Conservation (phyloP, 768 basidiomycete genomes). For the Mycena indigotica region DNA sequence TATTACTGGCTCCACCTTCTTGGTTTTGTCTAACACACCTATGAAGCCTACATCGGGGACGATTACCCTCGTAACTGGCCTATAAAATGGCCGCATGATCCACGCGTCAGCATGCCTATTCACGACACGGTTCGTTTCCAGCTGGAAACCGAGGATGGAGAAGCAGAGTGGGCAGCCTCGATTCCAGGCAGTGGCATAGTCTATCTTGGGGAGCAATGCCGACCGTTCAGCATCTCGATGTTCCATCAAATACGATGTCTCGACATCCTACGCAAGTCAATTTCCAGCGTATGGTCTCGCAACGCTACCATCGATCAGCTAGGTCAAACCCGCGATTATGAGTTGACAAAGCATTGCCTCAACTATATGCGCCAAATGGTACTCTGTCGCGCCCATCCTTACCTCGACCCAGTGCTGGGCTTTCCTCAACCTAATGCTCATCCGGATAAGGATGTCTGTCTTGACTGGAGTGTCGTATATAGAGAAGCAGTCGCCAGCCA, state of each 20-base stretch:
- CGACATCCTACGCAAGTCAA: conserved; percentile 20
- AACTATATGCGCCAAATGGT: conserved; percentile 23
- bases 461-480: conserved; percentile 13
- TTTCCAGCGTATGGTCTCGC: conserved; percentile 27
- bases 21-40: too few species aligned
- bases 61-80: conserved; percentile 15
- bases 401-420: conserved; percentile 12
- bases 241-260: conserved; percentile 38
- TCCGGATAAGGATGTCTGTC: conserved; percentile 13
- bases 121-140: conserved; percentile 17
- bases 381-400: conserved; percentile 9
- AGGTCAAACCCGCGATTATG: conserved; percentile 24
- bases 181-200: conserved; percentile 29
- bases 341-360: conserved; percentile 24
- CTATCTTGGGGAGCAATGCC: conserved; percentile 23
- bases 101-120: conserved; percentile 8
- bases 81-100: conserved; percentile 11
- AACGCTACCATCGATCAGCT: conserved; percentile 28
- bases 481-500: conserved; percentile 1
- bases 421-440: conserved; percentile 14
- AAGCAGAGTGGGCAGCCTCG: conserved; percentile 15
- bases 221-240: conserved; percentile 33
- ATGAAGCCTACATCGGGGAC: conserved; percentile 12
- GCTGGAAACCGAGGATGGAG: conserved; percentile 15
- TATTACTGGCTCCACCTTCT: too few species aligned